Conservation (phyloP, 73 alveolate species). For the Paraurostyla sp. region DNA sequence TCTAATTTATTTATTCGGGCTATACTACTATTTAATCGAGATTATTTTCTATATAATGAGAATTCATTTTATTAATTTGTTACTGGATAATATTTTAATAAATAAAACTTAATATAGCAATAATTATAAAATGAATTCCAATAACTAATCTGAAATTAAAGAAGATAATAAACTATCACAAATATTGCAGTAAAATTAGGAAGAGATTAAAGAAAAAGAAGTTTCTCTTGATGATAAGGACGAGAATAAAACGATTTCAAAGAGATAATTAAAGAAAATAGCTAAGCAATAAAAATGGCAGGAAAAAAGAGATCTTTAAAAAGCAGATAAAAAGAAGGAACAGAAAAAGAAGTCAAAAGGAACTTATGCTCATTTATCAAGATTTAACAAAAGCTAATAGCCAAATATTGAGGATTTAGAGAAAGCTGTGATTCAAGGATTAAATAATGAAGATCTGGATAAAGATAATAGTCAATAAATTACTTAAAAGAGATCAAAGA, state of each 20-base stretch:
- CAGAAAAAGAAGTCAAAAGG: constrained; percentile 30
- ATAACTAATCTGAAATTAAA: no score
- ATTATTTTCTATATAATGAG: no score
- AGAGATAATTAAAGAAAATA: constrained; percentile 72
- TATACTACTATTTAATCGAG: no score
- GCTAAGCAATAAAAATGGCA: constrained; percentile 74
- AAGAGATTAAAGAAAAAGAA: background rate
- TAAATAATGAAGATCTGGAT: background rate
- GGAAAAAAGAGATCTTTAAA: constrained; percentile 69
- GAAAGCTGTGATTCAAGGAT: background rate
- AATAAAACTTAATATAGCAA: no score
- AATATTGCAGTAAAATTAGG: background rate
- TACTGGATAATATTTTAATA: no score
- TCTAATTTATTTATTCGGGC: no score
- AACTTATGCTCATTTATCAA: background rate
- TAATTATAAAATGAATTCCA: no score
- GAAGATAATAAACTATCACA: no score
- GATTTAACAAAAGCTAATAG: constrained; percentile 30
- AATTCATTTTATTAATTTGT: no score
- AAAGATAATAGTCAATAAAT: background rate
- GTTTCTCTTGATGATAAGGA: constrained; percentile 5
- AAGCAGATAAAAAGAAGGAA: constrained; percentile 69
- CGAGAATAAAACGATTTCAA: constrained; percentile 69
- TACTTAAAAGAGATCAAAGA: constrained; percentile 68
- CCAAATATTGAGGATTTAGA: background rate